These are phyloP conservation scores for Ascochyta viciae-villosae DNA, from an alignment of 2,329 filamentous ascomycete genomes.

Conservation along the genomic window DNA sequence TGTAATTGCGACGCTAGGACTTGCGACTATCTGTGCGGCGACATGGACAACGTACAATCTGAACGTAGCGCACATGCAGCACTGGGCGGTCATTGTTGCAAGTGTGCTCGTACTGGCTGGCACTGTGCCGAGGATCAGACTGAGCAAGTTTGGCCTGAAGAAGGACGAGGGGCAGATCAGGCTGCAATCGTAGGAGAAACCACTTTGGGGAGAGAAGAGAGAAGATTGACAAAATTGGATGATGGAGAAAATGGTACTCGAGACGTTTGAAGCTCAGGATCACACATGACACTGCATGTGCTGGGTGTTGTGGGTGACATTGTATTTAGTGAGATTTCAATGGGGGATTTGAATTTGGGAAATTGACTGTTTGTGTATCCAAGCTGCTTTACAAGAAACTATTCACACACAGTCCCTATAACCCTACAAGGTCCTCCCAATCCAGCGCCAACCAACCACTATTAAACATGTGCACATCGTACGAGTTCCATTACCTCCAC, in stretches of 20 bases:
- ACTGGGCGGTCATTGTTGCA: conserved; percentile 77
- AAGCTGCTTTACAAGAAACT: neutral
- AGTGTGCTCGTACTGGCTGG: conserved; percentile 72
- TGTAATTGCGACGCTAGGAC: conserved; percentile 69
- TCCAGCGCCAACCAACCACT: neutral
- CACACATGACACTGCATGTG: neutral
- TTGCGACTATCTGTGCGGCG: conserved; percentile 77
- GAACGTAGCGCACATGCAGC: conserved; percentile 71
- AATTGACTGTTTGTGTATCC: neutral
- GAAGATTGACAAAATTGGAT: no score
- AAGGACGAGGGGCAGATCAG: conserved; percentile 24
- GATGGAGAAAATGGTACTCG: neutral
- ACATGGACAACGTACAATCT: conserved; percentile 78
- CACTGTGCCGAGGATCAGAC: conserved; percentile 78
- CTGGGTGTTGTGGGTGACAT: neutral
- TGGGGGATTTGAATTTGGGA: neutral
- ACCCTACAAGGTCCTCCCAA: neutral
- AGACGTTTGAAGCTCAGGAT: neutral
- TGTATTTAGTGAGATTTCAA: neutral
- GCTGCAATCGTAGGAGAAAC: conserved; percentile 10
- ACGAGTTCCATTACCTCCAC: neutral
- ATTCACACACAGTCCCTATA: neutral
- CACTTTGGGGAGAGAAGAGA: no score
- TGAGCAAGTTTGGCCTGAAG: conserved; percentile 75
- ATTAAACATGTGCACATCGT: neutral